Evolutionary conservation across 768 basidiomycete genomes (phyloP), one percentile per base, ranked within the genome.

Genomic region (Porphyrellus cyaneotinctus): DNA sequence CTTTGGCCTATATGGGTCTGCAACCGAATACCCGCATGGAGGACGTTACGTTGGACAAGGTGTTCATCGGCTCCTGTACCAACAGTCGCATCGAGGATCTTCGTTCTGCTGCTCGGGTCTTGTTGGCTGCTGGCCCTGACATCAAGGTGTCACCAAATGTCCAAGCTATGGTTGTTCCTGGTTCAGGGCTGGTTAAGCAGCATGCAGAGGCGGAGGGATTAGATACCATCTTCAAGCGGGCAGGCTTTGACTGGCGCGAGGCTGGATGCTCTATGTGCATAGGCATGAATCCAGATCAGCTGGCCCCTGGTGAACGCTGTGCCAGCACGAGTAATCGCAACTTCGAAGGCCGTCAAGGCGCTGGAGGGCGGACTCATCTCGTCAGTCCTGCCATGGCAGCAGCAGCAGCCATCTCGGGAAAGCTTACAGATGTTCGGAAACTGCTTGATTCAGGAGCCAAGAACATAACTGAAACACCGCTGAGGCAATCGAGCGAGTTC

Each of bases 191-290:
- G 45, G 83, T 95, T 68, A 95, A 93, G 65, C 82, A 89, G 62
- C 92, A 95, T 61, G 90, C 92, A 18, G 91, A 95, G 72, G 85
- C 83, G 18, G 92, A 95, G 64, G 91, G 91, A 23, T 75, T 95
- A 54, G 91, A 94, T 62, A 77, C 78, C 49, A 76, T 95, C 60
- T 91, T 95, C 77, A 89, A 84, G 66, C 85, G 87, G 39, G 92
- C 92, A 32, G 92, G 92, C 30, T 95, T 94, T 64, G 92, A 95
- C 64, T 95, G 92, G 92, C 81, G 92, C 47, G 92, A 95, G 70
- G 92, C 92, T 30, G 92, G 92, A 31, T 95, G 92, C 66, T 95
- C 92, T 15, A 95, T 95, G 92, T 95, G 92, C 72, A 71, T 95
- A 59, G 92, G 91, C 37, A 95, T 95, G 92, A 95, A 95, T 70